These are phyloP conservation scores for Ceratocystis albifundus DNA, from an alignment of 2,329 filamentous ascomycete genomes.

Conservation along the genomic window DNA sequence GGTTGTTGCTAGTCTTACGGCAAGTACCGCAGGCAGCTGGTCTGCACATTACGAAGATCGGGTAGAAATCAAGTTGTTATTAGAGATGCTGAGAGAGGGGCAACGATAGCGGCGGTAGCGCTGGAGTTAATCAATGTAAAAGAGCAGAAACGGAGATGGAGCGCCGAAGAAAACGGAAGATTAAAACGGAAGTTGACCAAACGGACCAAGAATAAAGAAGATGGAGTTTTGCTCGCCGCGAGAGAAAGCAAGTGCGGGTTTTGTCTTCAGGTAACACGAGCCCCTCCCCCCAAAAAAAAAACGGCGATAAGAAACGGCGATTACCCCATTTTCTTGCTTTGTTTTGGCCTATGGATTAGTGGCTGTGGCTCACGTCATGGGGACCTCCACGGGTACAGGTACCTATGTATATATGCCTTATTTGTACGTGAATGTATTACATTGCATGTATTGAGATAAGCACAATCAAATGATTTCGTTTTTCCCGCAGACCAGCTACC, in stretches of 20 bases:
- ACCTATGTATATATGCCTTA: not conserved
- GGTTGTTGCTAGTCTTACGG: slow-evolving; percentile 38
- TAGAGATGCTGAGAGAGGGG: not conserved
- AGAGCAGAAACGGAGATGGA: slow-evolving; percentile 11
- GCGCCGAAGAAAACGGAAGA: not conserved
- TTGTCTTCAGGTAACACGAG: not conserved
- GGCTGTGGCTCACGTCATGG: too few relatives aligned
- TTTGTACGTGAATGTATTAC: not conserved
- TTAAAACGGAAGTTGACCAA: not conserved
- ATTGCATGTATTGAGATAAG: not conserved
- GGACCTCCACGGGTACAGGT: not conserved
- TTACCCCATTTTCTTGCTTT: not conserved
- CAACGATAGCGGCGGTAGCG: not conserved
- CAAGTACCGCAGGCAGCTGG: slow-evolving; percentile 51
- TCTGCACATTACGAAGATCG: slow-evolving; percentile 46
- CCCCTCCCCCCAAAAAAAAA: not conserved
- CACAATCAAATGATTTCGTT: not conserved
- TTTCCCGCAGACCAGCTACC: too few relatives aligned
- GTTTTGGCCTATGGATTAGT: not conserved
- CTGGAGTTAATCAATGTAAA: not conserved
- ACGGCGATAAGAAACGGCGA: slow-evolving; percentile 6
- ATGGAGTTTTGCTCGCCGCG: too few relatives aligned
- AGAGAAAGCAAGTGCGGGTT: not conserved
- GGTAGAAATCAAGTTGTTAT: not conserved
- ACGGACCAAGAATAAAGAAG: not conserved